Percentiles rank a stretch among this genome's conserved stretches.
phyloP scores from a whole-genome alignment of 805 yeast species.

The Saccharomyces kudriavzevii region DNA sequence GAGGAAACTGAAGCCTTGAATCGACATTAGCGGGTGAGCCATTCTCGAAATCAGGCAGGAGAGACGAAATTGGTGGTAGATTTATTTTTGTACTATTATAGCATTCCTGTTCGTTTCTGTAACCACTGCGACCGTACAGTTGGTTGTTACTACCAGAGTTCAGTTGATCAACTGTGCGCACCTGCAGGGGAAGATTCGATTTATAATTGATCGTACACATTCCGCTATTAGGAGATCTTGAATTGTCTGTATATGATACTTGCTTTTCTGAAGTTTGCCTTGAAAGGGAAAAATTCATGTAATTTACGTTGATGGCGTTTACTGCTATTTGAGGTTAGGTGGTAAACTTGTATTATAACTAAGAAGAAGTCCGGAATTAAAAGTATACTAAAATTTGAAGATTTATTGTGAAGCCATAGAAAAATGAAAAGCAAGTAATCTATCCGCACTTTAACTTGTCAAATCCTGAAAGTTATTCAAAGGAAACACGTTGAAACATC shows the following conservation, averaged over 20 bases:
- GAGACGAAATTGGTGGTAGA: constrained; percentile 6
- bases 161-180: background rate
- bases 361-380: background rate
- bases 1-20: background rate
- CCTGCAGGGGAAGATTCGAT: background rate
- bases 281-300: background rate
- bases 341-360: background rate
- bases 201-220: background rate
- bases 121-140: background rate
- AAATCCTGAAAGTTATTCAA: background rate
- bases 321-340: background rate
- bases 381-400: background rate
- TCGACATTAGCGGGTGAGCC: background rate
- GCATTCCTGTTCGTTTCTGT: background rate
- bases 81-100: background rate
- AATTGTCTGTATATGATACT: background rate
- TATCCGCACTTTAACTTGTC: background rate
- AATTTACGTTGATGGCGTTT: background rate
- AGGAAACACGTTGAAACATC: background rate
- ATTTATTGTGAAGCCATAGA: background rate
- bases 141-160: background rate
- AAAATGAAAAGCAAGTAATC: background rate
- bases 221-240: background rate
- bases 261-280: background rate
- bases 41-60: background rate